Percentiles rank a stretch among this genome's conserved stretches.
Conservation (phyloP, 495 filamentous ascomycete species). For the Chaetomium tenue region DNA sequence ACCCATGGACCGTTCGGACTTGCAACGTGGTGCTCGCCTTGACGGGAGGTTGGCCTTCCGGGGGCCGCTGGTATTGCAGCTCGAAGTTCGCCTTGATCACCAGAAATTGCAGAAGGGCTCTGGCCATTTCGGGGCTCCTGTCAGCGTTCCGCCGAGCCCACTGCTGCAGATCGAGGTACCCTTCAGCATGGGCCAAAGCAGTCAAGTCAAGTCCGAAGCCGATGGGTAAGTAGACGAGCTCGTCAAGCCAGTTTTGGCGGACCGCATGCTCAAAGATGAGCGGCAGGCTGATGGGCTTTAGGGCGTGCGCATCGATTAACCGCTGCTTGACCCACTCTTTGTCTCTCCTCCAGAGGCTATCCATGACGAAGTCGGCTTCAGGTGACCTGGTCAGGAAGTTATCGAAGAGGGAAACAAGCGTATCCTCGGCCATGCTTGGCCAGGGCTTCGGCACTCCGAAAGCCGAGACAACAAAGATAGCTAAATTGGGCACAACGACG, state of each 20-base stretch:
- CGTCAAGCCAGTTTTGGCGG: slow-evolving; percentile 77
- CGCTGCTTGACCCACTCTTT: slow-evolving; percentile 74
- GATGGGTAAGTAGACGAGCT: slow-evolving; percentile 69
- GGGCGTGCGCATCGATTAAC: slow-evolving; percentile 74
- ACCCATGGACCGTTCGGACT: slow-evolving; percentile 77
- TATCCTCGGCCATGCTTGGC: slow-evolving; percentile 55
- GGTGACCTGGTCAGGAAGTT: slow-evolving; percentile 49
- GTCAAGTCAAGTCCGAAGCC: slow-evolving; percentile 87
- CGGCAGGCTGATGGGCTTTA: slow-evolving; percentile 70
- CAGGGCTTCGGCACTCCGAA: slow-evolving; percentile 60
- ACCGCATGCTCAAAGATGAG: slow-evolving; percentile 79
- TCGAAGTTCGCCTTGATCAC: slow-evolving; percentile 81
- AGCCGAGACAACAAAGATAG: slow-evolving; percentile 77
- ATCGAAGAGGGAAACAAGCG: slow-evolving; percentile 52
- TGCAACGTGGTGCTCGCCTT: slow-evolving; percentile 59
- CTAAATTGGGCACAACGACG: slow-evolving; percentile 65
- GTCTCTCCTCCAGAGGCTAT: slow-evolving; percentile 86
- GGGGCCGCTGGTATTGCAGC: slow-evolving; percentile 60
- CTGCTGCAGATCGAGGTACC: slow-evolving; percentile 71
- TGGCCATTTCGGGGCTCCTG: slow-evolving; percentile 59
- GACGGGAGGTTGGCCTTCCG: slow-evolving; percentile 54
- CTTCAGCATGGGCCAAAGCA: slow-evolving; percentile 80
- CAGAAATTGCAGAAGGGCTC: slow-evolving; percentile 68
- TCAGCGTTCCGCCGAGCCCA: slow-evolving; percentile 72
- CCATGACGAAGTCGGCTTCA: slow-evolving; percentile 78